These are phyloP conservation scores for Tetradesmus obliquus DNA, from an alignment of 139 green algal species.

Conservation along the genomic window DNA sequence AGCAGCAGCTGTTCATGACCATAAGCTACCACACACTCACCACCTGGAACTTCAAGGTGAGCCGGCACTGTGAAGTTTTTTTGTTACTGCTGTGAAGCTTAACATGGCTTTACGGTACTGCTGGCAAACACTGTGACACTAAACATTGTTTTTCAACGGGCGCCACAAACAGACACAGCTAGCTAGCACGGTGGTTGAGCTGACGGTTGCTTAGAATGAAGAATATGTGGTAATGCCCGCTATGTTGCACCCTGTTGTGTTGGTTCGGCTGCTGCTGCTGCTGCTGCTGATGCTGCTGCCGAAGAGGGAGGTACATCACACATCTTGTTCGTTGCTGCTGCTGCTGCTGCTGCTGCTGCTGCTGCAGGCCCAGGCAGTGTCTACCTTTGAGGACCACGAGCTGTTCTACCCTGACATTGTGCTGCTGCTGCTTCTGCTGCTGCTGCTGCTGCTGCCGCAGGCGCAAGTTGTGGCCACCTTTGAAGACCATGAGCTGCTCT, in stretches of 20 bases:
- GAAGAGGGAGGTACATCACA: no score
- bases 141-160: no score
- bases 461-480: background rate
- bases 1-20: slow-evolving; percentile 16
- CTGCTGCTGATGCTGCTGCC: background rate
- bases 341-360: background rate
- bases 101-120: no score
- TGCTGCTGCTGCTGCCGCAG: background rate
- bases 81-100: background rate
- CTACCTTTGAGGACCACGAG: background rate
- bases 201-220: background rate
- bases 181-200: no score
- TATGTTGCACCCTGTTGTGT: background rate
- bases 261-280: background rate
- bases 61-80: background rate
- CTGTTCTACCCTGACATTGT: background rate
- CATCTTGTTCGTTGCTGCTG: background rate
- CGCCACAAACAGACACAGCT: no score
- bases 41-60: slow-evolving; percentile 41
- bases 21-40: slow-evolving; percentile 21
- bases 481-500: slow-evolving; percentile 23
- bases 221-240: background rate
- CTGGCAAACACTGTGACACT: background rate
- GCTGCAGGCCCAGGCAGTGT: background rate
- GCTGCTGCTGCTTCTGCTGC: background rate